Conservation (phyloP, 768 basidiomycete species). For the Exidia glandulosa region DNA sequence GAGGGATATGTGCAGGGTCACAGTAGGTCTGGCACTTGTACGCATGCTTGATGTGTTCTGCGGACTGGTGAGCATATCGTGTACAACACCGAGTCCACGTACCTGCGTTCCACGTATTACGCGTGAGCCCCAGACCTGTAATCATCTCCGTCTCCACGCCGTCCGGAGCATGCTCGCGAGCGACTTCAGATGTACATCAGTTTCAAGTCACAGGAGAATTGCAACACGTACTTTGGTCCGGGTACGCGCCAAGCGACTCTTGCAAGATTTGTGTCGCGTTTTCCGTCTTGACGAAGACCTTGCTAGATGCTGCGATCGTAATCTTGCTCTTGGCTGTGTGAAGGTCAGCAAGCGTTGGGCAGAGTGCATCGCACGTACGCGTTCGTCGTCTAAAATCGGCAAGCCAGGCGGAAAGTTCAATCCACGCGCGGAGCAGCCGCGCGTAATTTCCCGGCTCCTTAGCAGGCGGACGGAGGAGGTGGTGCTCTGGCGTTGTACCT, state of each 20-base stretch:
- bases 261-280: slow-evolving; percentile 28
- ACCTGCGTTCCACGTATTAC: slow-evolving; percentile 57
- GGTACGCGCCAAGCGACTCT: slow-evolving; percentile 61
- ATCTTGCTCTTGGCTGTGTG: neutral
- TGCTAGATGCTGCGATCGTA: neutral
- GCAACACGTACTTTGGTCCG: slow-evolving; percentile 52
- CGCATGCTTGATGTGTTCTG: slow-evolving; percentile 67
- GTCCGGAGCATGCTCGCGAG: neutral
- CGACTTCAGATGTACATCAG: neutral
- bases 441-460: slow-evolving; percentile 30
- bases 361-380: slow-evolving; percentile 18
- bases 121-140: slow-evolving; percentile 50
- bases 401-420: slow-evolving; percentile 61
- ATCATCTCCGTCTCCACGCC: neutral
- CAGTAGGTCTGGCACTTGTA: slow-evolving; percentile 77
- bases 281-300: slow-evolving; percentile 5
- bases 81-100: slow-evolving; percentile 8
- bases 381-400: slow-evolving; percentile 41
- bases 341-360: neutral
- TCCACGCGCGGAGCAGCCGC: slow-evolving; percentile 68
- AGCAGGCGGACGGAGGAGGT: neutral
- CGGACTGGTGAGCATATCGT: neutral
- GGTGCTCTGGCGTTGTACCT: neutral
- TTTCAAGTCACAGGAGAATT: neutral
- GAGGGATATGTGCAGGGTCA: slow-evolving; percentile 50